Base-by-base conservation (phyloP, 331 rosid genomes). In the Malus hybrid region DNA sequence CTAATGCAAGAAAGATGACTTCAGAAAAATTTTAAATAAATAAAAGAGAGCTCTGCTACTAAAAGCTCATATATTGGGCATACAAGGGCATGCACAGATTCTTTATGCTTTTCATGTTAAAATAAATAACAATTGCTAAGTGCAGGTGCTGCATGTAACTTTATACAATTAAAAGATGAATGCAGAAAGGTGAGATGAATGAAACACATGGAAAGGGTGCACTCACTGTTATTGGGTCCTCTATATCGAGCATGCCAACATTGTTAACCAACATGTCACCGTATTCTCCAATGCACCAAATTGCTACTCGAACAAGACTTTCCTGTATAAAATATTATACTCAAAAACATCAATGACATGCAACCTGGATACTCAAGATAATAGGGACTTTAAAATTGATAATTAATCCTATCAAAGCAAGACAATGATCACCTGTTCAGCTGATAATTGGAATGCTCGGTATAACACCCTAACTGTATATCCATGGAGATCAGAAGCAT, bases 201-300 rank as follows among this genome's bases (percentile, higher is more conserved):
- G 63, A 58, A 53, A 71, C 1, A 56, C 66, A 58, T 76, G 71
- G 52, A 74, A 76, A 70, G 76, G 62, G 65, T 33, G 66, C 66
- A 86, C 97, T 89, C 78, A 94, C 99, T 16, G 93, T 87, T 70
- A 94, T 74, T 34, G 97, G 93, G 70, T 94, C 97, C 88, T 94
- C 99, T 78, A 84, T 75, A 76, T 90, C 92, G 53, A 87, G 93
- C 96, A 94, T 90, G 70, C 96, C 96, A 71, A 84, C 82, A 72
- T 85, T 90, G 71, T 94, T 89, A 57, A 94, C 91, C 83, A 94
- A 65, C 89, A 94, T 42, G 84, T 94, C 99, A 68, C 97, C 97
- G 72, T 90, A 92, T 86, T 94, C 99, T 73, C 99, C 99, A 74
- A 92, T 85, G 84, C 99, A 94, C 99, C 99, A 94, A 79, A 94